phyloP scores from a whole-genome alignment of 345 rosid genomes.

The Heritiera littoralis region DNA sequence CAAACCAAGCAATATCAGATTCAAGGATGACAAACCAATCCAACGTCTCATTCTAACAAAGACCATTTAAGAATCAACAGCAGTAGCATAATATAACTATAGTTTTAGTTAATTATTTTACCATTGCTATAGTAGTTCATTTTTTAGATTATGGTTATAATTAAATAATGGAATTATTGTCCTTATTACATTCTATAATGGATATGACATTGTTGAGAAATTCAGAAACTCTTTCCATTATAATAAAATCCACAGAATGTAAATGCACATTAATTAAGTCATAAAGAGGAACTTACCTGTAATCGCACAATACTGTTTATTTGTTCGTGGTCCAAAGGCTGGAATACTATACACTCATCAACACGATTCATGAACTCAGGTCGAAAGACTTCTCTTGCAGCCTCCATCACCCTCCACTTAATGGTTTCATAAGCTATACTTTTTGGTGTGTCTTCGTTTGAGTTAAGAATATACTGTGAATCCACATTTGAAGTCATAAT shows the following conservation, averaged over 20 bases:
- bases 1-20: background rate
- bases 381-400: slow-evolving; percentile 94
- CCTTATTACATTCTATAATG: background rate
- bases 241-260: background rate
- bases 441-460: slow-evolving; percentile 54
- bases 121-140: background rate
- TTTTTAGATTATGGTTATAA: background rate
- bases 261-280: background rate
- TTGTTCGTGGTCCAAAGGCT: slow-evolving; percentile 81
- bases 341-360: slow-evolving; percentile 98
- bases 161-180: background rate
- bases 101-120: background rate
- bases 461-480: slow-evolving; percentile 55
- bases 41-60: background rate
- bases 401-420: slow-evolving; percentile 81
- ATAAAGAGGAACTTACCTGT: slow-evolving; percentile 55
- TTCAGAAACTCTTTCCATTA: background rate
- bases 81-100: background rate
- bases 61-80: background rate
- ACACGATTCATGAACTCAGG: slow-evolving; percentile 99
- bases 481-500: slow-evolving; percentile 26
- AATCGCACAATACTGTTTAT: slow-evolving; percentile 64
- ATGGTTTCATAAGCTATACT: slow-evolving; percentile 76
- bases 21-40: background rate
- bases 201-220: background rate